phyloP scores from a whole-genome alignment of 768 basidiomycete species.

The Amanita jacksonii region DNA sequence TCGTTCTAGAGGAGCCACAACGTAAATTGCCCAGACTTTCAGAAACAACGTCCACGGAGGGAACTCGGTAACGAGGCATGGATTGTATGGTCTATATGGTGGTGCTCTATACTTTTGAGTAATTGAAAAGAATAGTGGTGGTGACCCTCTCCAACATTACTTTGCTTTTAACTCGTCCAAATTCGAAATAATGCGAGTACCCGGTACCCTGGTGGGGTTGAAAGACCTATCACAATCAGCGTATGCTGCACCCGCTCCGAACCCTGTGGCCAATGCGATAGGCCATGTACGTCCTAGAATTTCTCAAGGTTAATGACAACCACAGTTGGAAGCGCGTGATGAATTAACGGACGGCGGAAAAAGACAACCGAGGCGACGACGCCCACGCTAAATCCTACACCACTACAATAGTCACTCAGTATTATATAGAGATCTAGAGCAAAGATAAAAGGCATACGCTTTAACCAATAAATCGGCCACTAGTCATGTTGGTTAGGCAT shows the following conservation, averaged over 20 bases:
- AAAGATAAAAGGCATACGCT: constrained; percentile 41
- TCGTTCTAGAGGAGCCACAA: constrained; percentile 35
- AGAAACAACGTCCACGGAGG: constrained; percentile 7
- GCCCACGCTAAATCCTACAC: constrained; percentile 82
- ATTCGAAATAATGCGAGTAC: constrained; percentile 58
- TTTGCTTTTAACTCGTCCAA: constrained; percentile 16
- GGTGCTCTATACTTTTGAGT: constrained; percentile 10
- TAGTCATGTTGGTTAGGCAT: constrained; percentile 16
- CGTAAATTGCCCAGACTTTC: constrained; percentile 19
- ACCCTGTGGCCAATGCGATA: constrained; percentile 76
- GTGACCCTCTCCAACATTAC: constrained; percentile 12
- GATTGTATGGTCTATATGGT: constrained; percentile 4
- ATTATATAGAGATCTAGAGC: not conserved
- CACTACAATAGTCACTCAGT: constrained; percentile 31
- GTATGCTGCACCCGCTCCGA: constrained; percentile 81
- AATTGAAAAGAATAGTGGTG: constrained; percentile 2
- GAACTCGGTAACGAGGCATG: constrained; percentile 1
- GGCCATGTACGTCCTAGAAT: constrained; percentile 83
- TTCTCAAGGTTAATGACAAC: constrained; percentile 9
- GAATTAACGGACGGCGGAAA: constrained; percentile 68
- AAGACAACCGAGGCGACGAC: constrained; percentile 84
- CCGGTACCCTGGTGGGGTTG: constrained; percentile 83
- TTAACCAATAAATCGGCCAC: constrained; percentile 83
- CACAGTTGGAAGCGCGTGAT: constrained; percentile 3
- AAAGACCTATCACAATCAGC: constrained; percentile 91